A percentile compares a stretch with the other conserved stretches of the same genome.
These are phyloP conservation scores for Diaporthe ampelina DNA, from an alignment of 2,329 filamentous ascomycete species.

Conservation along the genomic window DNA sequence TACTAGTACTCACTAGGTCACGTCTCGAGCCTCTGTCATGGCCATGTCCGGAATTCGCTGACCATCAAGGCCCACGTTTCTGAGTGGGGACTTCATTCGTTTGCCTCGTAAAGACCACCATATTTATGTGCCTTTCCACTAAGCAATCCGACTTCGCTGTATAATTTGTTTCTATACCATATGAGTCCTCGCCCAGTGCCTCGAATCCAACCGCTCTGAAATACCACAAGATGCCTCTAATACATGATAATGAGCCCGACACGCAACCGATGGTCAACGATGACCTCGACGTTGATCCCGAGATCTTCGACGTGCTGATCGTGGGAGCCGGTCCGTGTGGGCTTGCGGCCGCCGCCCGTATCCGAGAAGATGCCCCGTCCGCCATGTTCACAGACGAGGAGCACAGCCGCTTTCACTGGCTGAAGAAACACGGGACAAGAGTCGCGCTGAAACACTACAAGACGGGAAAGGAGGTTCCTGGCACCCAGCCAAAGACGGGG, in stretches of 20 bases:
- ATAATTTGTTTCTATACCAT: no score
- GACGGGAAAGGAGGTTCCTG: constrained; percentile 51
- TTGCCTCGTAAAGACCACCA: background rate
- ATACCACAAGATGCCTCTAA: background rate
- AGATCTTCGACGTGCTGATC: constrained; percentile 76
- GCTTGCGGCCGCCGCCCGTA: constrained; percentile 79
- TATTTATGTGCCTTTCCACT: background rate
- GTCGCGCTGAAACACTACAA: constrained; percentile 69
- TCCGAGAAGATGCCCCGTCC: constrained; percentile 80
- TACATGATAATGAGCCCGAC: background rate
- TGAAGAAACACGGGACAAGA: constrained; percentile 73
- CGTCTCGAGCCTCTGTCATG: background rate
- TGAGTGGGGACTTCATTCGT: background rate
- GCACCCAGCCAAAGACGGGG: background rate
- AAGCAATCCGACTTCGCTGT: no score
- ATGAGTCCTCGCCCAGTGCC: no score
- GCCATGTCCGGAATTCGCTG: background rate
- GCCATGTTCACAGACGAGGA: constrained; percentile 88
- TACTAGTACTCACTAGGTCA: background rate
- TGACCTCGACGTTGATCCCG: constrained; percentile 39
- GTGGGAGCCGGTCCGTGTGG: constrained; percentile 82
- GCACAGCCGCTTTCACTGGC: constrained; percentile 85
- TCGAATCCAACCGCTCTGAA: background rate
- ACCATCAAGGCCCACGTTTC: constrained; percentile 4
- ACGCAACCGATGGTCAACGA: background rate